Evolutionary conservation across 345 rosid species (phyloP).

Genomic region (Mercurialis annua): DNA sequence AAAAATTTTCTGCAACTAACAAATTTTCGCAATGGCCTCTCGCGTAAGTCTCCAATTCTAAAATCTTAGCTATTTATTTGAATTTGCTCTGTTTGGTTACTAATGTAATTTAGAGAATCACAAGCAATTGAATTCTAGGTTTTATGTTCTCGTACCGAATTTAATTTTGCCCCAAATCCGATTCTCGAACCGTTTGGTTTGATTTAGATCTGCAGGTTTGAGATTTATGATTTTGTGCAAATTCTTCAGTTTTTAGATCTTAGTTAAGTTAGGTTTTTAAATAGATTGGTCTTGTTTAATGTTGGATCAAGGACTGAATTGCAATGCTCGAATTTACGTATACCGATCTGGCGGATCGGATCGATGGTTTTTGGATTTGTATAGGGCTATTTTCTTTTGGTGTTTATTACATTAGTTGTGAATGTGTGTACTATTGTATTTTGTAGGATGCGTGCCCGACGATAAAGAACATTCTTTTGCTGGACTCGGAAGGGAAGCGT

Average conservation of each 20-base stretch:
- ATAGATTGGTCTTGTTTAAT: background rate
- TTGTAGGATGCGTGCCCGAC: slow-evolving; percentile 71
- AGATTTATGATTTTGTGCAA: background rate
- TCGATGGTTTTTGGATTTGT: background rate
- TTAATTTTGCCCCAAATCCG: background rate
- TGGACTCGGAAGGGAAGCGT: slow-evolving; percentile 95
- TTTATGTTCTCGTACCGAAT: background rate
- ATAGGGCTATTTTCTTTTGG: background rate
- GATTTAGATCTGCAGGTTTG: background rate
- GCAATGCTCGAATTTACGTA: background rate
- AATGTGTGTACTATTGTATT: background rate
- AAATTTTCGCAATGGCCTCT: slow-evolving; percentile 8
- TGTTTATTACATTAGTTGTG: background rate
- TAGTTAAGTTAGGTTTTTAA: background rate
- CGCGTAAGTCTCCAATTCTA: slow-evolving; percentile 7
- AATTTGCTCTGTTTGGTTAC: background rate
- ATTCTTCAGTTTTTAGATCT: background rate
- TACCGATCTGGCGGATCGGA: background rate
- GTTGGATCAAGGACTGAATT: background rate
- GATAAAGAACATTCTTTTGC: slow-evolving; percentile 81
- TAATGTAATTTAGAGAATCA: background rate
- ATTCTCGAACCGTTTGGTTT: background rate
- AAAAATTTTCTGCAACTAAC: background rate
- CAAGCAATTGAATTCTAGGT: background rate
- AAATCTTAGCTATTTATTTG: background rate